Conservation (phyloP, 768 basidiomycete species). For the Mycena capillaripes region DNA sequence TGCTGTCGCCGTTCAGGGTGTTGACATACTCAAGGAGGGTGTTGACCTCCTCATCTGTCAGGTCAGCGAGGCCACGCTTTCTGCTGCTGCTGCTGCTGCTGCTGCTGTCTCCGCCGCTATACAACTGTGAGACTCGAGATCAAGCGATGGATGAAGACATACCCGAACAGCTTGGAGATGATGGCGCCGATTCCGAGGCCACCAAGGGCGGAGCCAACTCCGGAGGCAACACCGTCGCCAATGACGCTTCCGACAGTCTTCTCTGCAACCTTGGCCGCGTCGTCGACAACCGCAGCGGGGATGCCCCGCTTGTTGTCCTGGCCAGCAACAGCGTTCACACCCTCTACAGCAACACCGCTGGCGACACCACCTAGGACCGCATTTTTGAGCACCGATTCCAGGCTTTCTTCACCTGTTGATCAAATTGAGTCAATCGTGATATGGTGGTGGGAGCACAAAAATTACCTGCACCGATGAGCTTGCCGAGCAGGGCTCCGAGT, state of each 20-base stretch:
- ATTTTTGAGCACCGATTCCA: conserved; percentile 28
- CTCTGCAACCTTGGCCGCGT: conserved; percentile 19
- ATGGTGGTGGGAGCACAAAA: too few relatives aligned
- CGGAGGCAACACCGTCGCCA: conserved; percentile 18
- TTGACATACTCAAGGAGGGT: conserved; percentile 25
- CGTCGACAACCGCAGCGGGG: conserved; percentile 10
- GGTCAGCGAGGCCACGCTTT: conserved; percentile 24
- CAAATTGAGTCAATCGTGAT: too few relatives aligned
- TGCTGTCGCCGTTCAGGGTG: background rate
- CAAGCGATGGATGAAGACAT: background rate
- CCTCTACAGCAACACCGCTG: conserved; percentile 18
- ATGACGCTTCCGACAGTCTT: conserved; percentile 15
- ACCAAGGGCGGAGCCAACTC: conserved; percentile 23
- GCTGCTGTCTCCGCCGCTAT: too few relatives aligned
- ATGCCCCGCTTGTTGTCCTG: conserved; percentile 19
- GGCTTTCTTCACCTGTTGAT: conserved; percentile 22
- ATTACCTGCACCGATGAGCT: conserved; percentile 28
- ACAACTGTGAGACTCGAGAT: too few relatives aligned
- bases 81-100: background rate
- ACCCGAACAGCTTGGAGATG: conserved; percentile 29
- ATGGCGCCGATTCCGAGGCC: conserved; percentile 27
- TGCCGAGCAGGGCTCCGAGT: background rate
- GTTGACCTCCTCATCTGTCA: conserved; percentile 27
- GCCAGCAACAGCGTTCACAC: conserved; percentile 7
- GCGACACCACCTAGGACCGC: conserved; percentile 26